Base-by-base conservation (phyloP, 352 stramenopile species). In the Phytophthora megakarya region DNA sequence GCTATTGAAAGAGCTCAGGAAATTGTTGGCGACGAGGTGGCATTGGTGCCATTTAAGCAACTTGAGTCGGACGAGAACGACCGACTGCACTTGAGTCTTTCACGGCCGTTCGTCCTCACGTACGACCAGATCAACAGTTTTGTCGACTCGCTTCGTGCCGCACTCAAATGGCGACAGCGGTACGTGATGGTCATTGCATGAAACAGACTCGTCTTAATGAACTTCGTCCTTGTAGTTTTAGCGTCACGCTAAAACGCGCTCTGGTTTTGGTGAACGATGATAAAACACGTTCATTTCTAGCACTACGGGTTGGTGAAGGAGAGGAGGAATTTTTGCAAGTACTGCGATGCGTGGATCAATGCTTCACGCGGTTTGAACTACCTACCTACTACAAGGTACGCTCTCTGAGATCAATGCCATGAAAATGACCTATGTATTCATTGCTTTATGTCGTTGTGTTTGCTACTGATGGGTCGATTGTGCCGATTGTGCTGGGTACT, bases 201-300 rank as follows among this genome's bases (percentile, higher is more conserved):
- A 13, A 42, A 32, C 28, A n/a, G 3, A 45, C 13, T n/a, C 7
- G 19, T 52, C 18, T 25, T 39, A 12, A 45, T 61, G n/a, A 58
- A 3, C 28, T 33, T 38, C 15, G 18, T 19, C 25, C 12, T 25
- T 50, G 16, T 28, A 92, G 78, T 16, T 90, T 92, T 30, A 49
- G 50, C 19, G 33, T 92, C 5, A 66, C 70, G 0, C 60, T 95
- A 26, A 50, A 52, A 7, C 64, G 50, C 3, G 58, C 63, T 25
- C 66, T 81, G 3, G 72, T 92, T 26, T 61, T 95, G 21, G 55
- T 82, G 38, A 95, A 95, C 37, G 86, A 95, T 52, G 82, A 91
- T 13, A 77, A 66, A 19, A 90, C 86, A 46, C 81, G 86, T 9
- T 90, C 83, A 19, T 95, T 95, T 55, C 54, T 92, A 23, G 80